phyloP scores from a whole-genome alignment of 371 early-diverging fungal genomes.

The Cokeromyces recurvatus region DNA sequence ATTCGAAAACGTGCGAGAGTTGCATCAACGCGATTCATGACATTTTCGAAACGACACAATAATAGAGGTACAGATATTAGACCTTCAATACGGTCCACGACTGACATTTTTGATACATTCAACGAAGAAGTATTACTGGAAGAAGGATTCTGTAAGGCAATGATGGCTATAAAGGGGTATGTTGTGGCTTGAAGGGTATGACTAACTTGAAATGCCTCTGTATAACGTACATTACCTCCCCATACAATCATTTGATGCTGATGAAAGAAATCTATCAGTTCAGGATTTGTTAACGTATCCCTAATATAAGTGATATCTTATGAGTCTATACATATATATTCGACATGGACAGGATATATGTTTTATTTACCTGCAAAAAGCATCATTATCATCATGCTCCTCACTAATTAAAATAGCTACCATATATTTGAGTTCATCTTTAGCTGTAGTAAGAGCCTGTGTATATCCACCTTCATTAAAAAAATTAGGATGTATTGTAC shows the following conservation, averaged over 20 bases:
- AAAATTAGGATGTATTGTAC: slow-evolving; percentile 69
- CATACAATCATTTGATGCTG: slow-evolving; percentile 68
- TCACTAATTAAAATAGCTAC: slow-evolving; percentile 70
- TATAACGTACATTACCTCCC: slow-evolving; percentile 70
- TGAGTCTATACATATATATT: no score
- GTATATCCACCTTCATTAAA: slow-evolving; percentile 70
- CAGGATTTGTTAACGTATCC: slow-evolving; percentile 55
- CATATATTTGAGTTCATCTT: slow-evolving; percentile 67
- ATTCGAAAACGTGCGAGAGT: slow-evolving; percentile 44
- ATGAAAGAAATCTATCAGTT: slow-evolving; percentile 54
- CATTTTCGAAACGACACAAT: slow-evolving; percentile 41
- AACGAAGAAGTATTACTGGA: slow-evolving; percentile 10
- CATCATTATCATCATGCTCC: slow-evolving; percentile 75
- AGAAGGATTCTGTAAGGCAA: slow-evolving; percentile 45
- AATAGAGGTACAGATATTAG: slow-evolving; percentile 41
- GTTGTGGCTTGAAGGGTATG: slow-evolving; percentile 63
- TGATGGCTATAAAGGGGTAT: slow-evolving; percentile 78
- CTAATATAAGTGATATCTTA: no score
- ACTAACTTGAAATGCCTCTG: slow-evolving; percentile 75
- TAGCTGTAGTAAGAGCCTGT: slow-evolving; percentile 64
- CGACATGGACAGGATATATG: no score
- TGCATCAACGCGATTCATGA: slow-evolving; percentile 51
- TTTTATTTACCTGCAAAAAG: slow-evolving; percentile 53
- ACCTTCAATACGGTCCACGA: slow-evolving; percentile 65
- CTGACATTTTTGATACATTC: slow-evolving; percentile 39